These are phyloP conservation scores for Vanderwaltozyma tropicalis DNA, from an alignment of 805 yeast genomes.

Conservation along the genomic window DNA sequence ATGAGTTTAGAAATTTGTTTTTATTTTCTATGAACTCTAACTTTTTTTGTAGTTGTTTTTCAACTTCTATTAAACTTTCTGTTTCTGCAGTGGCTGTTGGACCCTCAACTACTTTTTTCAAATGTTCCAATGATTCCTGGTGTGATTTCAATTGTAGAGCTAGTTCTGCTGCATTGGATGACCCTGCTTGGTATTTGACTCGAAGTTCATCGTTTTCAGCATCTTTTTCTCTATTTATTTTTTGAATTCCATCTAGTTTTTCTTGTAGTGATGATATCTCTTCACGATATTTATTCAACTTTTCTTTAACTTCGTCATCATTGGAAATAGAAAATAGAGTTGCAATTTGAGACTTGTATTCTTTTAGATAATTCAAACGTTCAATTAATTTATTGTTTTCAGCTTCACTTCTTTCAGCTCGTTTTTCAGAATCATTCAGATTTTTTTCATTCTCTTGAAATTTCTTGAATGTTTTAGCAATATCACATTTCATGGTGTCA, in stretches of 20 bases:
- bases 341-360: conserved; percentile 6
- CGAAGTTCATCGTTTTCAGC: conserved; percentile 29
- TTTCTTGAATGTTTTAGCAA: conserved; percentile 34
- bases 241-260: conserved; percentile 39
- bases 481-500: conserved; percentile 32
- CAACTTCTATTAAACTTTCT: conserved; percentile 5
- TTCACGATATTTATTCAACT: not conserved
- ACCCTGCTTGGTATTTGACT: conserved; percentile 34
- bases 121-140: conserved; percentile 14
- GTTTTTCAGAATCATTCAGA: conserved; percentile 18
- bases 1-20: conserved; percentile 13
- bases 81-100: conserved; percentile 24
- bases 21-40: conserved; percentile 9
- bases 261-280: not conserved
- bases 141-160: conserved; percentile 23
- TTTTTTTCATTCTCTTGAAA: conserved; percentile 17
- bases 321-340: not conserved
- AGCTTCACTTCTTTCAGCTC: conserved; percentile 13
- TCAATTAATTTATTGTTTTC: conserved; percentile 12
- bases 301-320: conserved; percentile 8
- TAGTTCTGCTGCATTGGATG: conserved; percentile 39
- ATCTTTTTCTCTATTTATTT: conserved; percentile 34
- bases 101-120: conserved; percentile 28
- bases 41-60: conserved; percentile 7
- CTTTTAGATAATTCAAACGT: conserved; percentile 5